phyloP scores from a whole-genome alignment of 1,284 basidiomycete species.

The Sporisorium sorghi region DNA sequence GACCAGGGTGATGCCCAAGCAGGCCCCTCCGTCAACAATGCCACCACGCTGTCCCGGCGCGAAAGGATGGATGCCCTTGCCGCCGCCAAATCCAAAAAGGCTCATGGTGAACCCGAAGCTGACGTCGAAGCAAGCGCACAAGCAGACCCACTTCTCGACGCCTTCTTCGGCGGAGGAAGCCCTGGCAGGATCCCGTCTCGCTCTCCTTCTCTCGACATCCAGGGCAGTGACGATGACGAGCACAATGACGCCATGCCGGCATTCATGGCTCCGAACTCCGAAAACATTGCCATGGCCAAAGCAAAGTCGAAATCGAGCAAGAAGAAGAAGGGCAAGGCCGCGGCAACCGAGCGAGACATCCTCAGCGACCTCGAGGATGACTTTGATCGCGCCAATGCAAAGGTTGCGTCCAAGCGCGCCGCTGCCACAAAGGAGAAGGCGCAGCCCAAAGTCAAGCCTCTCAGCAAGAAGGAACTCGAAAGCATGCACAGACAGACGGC shows the following conservation, averaged over 20 bases:
- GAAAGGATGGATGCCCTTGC: slow-evolving; percentile 42
- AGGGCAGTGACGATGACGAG: slow-evolving; percentile 40
- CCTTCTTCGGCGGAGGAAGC: slow-evolving; percentile 25
- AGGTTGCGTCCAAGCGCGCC: slow-evolving; percentile 28
- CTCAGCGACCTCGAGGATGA: slow-evolving; percentile 40
- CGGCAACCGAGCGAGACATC: slow-evolving; percentile 24
- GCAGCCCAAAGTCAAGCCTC: slow-evolving; percentile 46
- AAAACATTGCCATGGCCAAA: slow-evolving; percentile 1
- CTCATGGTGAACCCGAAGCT: slow-evolving; percentile 14
- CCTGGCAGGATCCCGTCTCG: slow-evolving; percentile 19
- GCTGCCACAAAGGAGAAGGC: slow-evolving; percentile 21
- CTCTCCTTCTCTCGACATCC: slow-evolving; percentile 42
- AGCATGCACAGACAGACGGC: slow-evolving; percentile 62
- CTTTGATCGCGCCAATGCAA: slow-evolving; percentile 24
- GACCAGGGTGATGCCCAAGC: slow-evolving; percentile 9
- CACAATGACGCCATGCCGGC: slow-evolving; percentile 45
- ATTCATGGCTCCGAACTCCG: slow-evolving; percentile 18
- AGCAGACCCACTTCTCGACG: slow-evolving; percentile 28
- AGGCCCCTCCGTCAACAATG: slow-evolving; percentile 4
- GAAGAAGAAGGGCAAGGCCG: slow-evolving; percentile 22
- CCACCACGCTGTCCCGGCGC: slow-evolving; percentile 15
- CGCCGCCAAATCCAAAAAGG: slow-evolving; percentile 27
- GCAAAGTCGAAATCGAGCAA: slow-evolving; percentile 23
- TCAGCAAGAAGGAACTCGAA: slow-evolving; percentile 60
- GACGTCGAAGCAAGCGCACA: slow-evolving; percentile 1